Base-by-base conservation (phyloP, 106 monocot species). In the Phalaenopsis equestris region DNA sequence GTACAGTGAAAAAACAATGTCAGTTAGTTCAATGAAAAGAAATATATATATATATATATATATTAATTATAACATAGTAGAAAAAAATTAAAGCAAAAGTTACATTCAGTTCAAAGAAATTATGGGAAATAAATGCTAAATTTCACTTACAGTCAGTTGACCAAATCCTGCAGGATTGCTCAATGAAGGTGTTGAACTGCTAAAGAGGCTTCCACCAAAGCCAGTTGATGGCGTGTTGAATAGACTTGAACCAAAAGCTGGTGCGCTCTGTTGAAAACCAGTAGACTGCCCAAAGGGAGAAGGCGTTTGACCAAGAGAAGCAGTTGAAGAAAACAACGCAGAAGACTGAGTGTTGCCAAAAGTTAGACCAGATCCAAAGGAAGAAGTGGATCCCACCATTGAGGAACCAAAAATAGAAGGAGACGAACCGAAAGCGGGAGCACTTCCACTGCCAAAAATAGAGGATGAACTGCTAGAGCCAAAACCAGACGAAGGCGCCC, bases 261-360 rank as follows among this genome's bases (percentile, higher is more conserved):
- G 78, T 12, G 79, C 75, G 56, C 78, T 76, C 55, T 89, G 87
- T 79, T 89, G 88, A 78, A 89, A 91, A n/a, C 91, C 87, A 23
- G 87, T 61, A 10, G 88, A 84, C 79, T 95, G 95, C 19, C 89
- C 96, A 84, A 94, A 98, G 79, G 84, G 87, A 2, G 97, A 89
- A 52, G 90, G 82, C 46, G 84, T 80, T 67, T 87, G 87, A 24
- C 87, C 90, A 81, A 90, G 78, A 6, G 90, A 82, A 64, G 94
- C 82, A 77, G 92, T 73, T 12, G 92, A 84, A 21, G 97, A 94
- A 80, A 94, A 98, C 30, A 94, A 41, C 52, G 92, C 94, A 79
- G 94, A 89, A 38, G 98, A 87, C 47, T 94, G 94, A 83, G 98
- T 98, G 80, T 83, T 85, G 42, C 88, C 90, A 78, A 92, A 94